A percentile compares a stretch with the other conserved stretches of the same genome.
These are phyloP conservation scores for Talaromyces sp. DNA, from an alignment of 2,329 filamentous ascomycete species.

Conservation along the genomic window DNA sequence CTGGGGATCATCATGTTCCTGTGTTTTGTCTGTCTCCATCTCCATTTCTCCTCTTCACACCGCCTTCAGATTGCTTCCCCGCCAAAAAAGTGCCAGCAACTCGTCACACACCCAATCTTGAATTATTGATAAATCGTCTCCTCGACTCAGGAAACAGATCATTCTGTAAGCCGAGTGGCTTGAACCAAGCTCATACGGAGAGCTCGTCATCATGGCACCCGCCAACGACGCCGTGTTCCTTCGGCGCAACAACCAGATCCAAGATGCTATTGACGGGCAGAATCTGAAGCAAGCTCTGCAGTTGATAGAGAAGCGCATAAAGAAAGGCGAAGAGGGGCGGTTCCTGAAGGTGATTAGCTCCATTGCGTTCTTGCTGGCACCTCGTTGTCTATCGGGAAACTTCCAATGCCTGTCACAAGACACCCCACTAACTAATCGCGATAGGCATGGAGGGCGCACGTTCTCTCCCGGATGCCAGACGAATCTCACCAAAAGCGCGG, in stretches of 20 bases:
- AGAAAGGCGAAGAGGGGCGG: constrained; percentile 55
- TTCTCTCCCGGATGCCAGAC: constrained; percentile 46
- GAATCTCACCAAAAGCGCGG: constrained; percentile 47
- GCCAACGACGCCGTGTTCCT: constrained; percentile 44
- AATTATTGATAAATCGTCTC: constrained; percentile 28
- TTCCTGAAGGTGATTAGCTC: constrained; percentile 40
- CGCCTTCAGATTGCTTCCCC: constrained; percentile 24
- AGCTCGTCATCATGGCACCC: constrained; percentile 32
- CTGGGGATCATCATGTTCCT: background rate
- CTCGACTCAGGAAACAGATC: constrained; percentile 27
- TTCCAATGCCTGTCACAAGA: background rate
- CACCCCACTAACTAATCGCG: constrained; percentile 10
- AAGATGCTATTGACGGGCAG: constrained; percentile 51
- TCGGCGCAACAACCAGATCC: constrained; percentile 52
- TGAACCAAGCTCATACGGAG: background rate
- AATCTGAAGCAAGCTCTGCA: constrained; percentile 55
- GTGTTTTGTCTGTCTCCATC: background rate
- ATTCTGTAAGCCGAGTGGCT: background rate
- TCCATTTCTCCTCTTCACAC: constrained; percentile 6
- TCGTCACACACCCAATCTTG: background rate
- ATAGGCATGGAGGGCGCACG: constrained; percentile 49
- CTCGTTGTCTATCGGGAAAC: background rate
- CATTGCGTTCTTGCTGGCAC: background rate
- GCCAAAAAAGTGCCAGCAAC: constrained; percentile 17
- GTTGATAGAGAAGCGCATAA: constrained; percentile 55